A percentile compares a stretch with the other conserved stretches of the same genome.
Evolutionary conservation across 345 rosid species (phyloP).

Genomic region (Crucihimalaya himalaica): DNA sequence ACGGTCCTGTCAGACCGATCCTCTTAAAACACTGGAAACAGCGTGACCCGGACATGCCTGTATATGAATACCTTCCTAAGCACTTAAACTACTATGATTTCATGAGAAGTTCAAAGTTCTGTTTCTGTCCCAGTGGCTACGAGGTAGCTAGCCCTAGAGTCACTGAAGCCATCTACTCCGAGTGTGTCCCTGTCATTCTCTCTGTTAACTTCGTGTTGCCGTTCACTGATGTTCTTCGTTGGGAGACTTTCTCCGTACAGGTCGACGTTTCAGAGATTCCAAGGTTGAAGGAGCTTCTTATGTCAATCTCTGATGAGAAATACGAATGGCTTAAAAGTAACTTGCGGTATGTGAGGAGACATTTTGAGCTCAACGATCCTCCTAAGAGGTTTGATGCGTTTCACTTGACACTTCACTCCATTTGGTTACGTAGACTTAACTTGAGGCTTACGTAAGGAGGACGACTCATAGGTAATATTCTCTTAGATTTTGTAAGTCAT

Average conservation of each 20-base stretch:
- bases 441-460: slow-evolving; percentile 41
- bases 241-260: slow-evolving; percentile 76
- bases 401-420: slow-evolving; percentile 83
- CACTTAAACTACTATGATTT: slow-evolving; percentile 58
- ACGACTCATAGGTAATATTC: not conserved
- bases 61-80: slow-evolving; percentile 72
- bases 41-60: slow-evolving; percentile 58
- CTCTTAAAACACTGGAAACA: slow-evolving; percentile 75
- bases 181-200: slow-evolving; percentile 84
- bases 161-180: slow-evolving; percentile 78
- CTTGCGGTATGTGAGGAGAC: slow-evolving; percentile 57
- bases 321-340: slow-evolving; percentile 57
- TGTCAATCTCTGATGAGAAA: slow-evolving; percentile 56
- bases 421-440: slow-evolving; percentile 89
- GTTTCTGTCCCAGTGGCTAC: slow-evolving; percentile 89
- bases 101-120: slow-evolving; percentile 76
- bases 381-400: slow-evolving; percentile 72
- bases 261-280: slow-evolving; percentile 68
- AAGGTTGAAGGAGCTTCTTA: slow-evolving; percentile 69
- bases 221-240: slow-evolving; percentile 75
- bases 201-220: slow-evolving; percentile 74
- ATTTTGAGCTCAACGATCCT: slow-evolving; percentile 75
- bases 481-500: slow-evolving; percentile 9
- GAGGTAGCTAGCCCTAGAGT: slow-evolving; percentile 96
- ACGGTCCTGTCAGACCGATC: slow-evolving; percentile 66